A percentile compares a stretch with the other conserved stretches of the same genome.
phyloP scores from a whole-genome alignment of 768 basidiomycete species.

The Kwoniella bestiolae region DNA sequence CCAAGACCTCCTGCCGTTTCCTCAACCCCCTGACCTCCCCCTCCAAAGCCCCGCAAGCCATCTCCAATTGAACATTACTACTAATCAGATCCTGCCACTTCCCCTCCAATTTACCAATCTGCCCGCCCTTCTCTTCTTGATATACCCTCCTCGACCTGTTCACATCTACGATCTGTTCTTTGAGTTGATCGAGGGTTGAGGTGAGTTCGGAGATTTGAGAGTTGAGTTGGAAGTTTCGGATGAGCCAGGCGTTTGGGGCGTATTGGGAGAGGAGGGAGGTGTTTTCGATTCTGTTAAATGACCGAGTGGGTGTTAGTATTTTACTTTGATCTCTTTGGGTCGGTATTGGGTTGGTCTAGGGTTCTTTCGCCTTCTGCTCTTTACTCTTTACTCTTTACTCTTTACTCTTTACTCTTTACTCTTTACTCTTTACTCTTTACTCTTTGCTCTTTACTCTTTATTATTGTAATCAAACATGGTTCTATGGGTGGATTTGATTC shows the following conservation, averaged over 20 bases:
- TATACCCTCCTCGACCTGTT: constrained; percentile 86
- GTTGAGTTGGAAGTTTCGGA: constrained; percentile 87
- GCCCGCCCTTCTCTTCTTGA: constrained; percentile 76
- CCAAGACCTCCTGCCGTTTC: constrained; percentile 49
- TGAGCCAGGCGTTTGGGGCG: constrained; percentile 86
- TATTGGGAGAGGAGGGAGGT: constrained; percentile 79
- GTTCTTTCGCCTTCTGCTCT: no score
- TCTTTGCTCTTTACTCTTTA: no score
- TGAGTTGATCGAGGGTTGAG: constrained; percentile 52
- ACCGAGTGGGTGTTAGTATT: no score
- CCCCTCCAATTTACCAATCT: constrained; percentile 78
- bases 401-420: no score
- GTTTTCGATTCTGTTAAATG: constrained; percentile 72
- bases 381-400: no score
- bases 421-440: no score
- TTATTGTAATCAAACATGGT: no score
- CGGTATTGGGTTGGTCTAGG: no score
- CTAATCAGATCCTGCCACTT: constrained; percentile 93
- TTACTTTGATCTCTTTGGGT: no score
- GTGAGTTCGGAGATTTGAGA: constrained; percentile 72
- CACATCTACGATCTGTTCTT: constrained; percentile 77
- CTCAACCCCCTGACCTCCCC: constrained; percentile 66
- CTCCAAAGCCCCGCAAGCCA: constrained; percentile 89
- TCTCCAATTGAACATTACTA: constrained; percentile 86
- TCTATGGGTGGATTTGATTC: background rate